These are phyloP conservation scores for Arthrobotrys musiformis DNA, from an alignment of 2,329 filamentous ascomycete genomes.

Conservation along the genomic window DNA sequence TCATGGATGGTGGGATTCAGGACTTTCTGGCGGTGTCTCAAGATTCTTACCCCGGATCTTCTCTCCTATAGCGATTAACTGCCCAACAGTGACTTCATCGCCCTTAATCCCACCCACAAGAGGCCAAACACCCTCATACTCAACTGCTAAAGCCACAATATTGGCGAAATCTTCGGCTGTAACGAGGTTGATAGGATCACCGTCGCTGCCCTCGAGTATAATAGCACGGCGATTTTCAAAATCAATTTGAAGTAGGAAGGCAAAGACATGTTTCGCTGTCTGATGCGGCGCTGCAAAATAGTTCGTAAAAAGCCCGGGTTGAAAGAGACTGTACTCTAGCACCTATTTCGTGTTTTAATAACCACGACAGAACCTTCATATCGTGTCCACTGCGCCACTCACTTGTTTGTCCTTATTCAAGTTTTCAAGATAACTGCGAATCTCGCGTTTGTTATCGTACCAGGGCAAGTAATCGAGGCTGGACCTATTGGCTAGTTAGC, in stretches of 20 bases:
- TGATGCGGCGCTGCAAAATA: slow-evolving; percentile 66
- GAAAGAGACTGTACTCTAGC: slow-evolving; percentile 67
- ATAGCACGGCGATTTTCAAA: slow-evolving; percentile 62
- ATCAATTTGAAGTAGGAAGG: slow-evolving; percentile 61
- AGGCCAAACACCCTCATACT: slow-evolving; percentile 64
- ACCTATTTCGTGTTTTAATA: slow-evolving; percentile 57
- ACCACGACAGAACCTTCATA: too few relatives aligned
- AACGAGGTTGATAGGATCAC: slow-evolving; percentile 61
- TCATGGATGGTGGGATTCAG: slow-evolving; percentile 29
- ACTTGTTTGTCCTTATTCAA: slow-evolving; percentile 64
- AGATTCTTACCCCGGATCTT: slow-evolving; percentile 60
- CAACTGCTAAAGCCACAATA: slow-evolving; percentile 62
- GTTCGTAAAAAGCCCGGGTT: slow-evolving; percentile 66
- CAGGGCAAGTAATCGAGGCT: slow-evolving; percentile 57
- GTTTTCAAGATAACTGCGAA: slow-evolving; percentile 63
- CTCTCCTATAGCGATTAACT: slow-evolving; percentile 62
- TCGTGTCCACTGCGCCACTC: background rate
- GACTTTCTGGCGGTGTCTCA: slow-evolving; percentile 25
- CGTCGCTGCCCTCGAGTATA: slow-evolving; percentile 60
- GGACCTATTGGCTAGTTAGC: background rate
- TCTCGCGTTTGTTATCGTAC: slow-evolving; percentile 64
- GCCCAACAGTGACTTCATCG: slow-evolving; percentile 59
- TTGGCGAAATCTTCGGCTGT: slow-evolving; percentile 62
- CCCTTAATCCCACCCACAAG: slow-evolving; percentile 63
- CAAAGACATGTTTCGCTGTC: slow-evolving; percentile 62